Evolutionary conservation across 805 yeast species (phyloP), one percentile per base, ranked within the genome.

Genomic region (Myxozyma kluyveri): DNA sequence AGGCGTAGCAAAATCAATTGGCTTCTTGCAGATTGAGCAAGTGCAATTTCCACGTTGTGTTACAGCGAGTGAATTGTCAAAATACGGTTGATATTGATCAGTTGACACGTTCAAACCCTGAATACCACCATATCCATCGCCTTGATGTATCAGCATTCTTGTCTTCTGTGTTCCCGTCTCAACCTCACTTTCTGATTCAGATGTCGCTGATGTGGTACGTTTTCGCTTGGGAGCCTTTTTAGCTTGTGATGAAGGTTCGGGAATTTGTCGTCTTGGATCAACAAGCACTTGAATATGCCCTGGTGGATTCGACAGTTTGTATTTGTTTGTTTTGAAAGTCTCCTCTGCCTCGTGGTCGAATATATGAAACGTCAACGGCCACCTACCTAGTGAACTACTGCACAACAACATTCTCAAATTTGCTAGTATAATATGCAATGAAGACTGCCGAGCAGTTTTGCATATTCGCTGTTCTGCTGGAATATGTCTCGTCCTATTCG

Each of bases 401-500:
- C 42, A n/a, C 17, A 63, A 36, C 7, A 67, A 56, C 27, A 66
- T 52, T 9, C 69, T 50, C 35, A 67, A 26, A 32, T 64, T 59
- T 3, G 66, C 69, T n/a, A 67, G 43, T 32, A 58, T 57, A 14
- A 58, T 52, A 18, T 57, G 67, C 3, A 67, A 35, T 4, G 59
- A 42, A 14, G 63, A 46, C 17, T 47, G 39, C 4, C 29, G 35
- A 22, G 45, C 41, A 19, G 42, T 50, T 9, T 65, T 71, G 1
- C 73, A 67, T 9, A 79, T 64, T 46, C 83, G 66, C 9, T 65
- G 64, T 2, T 64, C 67, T 0, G 59, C 56, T 1, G 67, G 63
- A 2, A 86, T 79, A 62, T 81, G 87, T 35, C 88, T 70, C 0
- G 95, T 83, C 46, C 72, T 74, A 56, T 82, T 73, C 1, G 83